Conservation (phyloP, 2,329 filamentous ascomycete genomes). For the Cladobotryum protrusum region DNA sequence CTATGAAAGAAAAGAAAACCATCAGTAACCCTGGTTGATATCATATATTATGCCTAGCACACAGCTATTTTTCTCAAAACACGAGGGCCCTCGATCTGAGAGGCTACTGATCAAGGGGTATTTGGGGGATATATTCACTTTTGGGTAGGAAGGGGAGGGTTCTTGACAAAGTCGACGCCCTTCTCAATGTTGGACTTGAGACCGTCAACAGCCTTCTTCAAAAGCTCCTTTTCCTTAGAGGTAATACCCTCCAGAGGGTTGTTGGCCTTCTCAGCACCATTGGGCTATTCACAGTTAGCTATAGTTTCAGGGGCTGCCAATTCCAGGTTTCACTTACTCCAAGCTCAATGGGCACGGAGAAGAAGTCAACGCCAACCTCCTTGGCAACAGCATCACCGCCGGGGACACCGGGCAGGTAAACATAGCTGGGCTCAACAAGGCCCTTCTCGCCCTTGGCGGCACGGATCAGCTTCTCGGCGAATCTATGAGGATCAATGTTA, state of each 20-base stretch:
- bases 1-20: slow-evolving; percentile 25
- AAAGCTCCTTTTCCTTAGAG: slow-evolving; percentile 82
- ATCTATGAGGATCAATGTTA: slow-evolving; percentile 43
- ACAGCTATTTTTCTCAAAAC: slow-evolving; percentile 26
- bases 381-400: slow-evolving; percentile 83
- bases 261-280: slow-evolving; percentile 77
- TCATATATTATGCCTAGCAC: slow-evolving; percentile 32
- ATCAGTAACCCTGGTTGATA: slow-evolving; percentile 30
- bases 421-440: slow-evolving; percentile 88
- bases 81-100: slow-evolving; percentile 23
- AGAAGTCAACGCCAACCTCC: slow-evolving; percentile 82
- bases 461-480: slow-evolving; percentile 90
- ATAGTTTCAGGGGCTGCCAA: slow-evolving; percentile 9
- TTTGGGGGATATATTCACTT: slow-evolving; percentile 56
- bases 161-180: slow-evolving; percentile 84
- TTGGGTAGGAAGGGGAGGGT: slow-evolving; percentile 58
- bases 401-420: slow-evolving; percentile 86
- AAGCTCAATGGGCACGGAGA: slow-evolving; percentile 92
- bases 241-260: slow-evolving; percentile 73
- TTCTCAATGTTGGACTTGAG: slow-evolving; percentile 92
- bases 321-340: slow-evolving; percentile 60
- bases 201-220: slow-evolving; percentile 67
- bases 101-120: slow-evolving; percentile 21
- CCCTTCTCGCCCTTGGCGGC: slow-evolving; percentile 84
- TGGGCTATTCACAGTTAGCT: slow-evolving; percentile 49